phyloP scores from a whole-genome alignment of 805 yeast species.

The Zygosaccharomyces bailii region DNA sequence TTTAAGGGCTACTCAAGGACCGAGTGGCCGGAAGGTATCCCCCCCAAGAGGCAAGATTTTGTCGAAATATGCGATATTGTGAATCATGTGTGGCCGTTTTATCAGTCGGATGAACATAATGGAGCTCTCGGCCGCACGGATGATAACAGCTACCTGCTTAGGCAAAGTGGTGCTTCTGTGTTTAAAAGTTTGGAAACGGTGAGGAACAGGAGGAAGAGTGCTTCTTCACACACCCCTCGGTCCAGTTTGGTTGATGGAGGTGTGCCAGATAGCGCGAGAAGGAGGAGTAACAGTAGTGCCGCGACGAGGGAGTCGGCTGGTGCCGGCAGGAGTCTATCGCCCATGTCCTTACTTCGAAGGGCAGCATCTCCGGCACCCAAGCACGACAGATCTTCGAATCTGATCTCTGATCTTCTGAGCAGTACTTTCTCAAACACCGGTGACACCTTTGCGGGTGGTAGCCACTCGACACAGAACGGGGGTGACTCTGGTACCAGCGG shows the following conservation, averaged over 20 bases:
- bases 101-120: slow-evolving; percentile 45
- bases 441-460: slow-evolving; percentile 4
- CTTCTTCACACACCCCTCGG: slow-evolving; percentile 31
- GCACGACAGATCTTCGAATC: slow-evolving; percentile 19
- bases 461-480: background rate
- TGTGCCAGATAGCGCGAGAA: slow-evolving; percentile 1
- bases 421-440: slow-evolving; percentile 20
- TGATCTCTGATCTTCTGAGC: slow-evolving; percentile 29
- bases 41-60: slow-evolving; percentile 73
- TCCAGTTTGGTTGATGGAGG: slow-evolving; percentile 11
- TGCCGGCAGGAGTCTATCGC: slow-evolving; percentile 28
- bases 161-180: slow-evolving; percentile 27
- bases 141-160: slow-evolving; percentile 17
- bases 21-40: slow-evolving; percentile 98
- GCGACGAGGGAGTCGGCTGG: slow-evolving; percentile 7
- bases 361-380: slow-evolving; percentile 25
- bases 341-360: slow-evolving; percentile 30
- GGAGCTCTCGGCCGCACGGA: slow-evolving; percentile 6
- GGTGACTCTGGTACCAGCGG: slow-evolving; percentile 13
- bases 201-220: slow-evolving; percentile 11
- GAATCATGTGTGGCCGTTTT: slow-evolving; percentile 90
- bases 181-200: slow-evolving; percentile 21
- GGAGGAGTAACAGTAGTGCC: slow-evolving; percentile 9
- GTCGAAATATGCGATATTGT: slow-evolving; percentile 63
- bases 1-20: slow-evolving; percentile 72